Evolutionary conservation across 1,284 basidiomycete genomes (phyloP).

Genomic region (Gastroboletus turbinatus): DNA sequence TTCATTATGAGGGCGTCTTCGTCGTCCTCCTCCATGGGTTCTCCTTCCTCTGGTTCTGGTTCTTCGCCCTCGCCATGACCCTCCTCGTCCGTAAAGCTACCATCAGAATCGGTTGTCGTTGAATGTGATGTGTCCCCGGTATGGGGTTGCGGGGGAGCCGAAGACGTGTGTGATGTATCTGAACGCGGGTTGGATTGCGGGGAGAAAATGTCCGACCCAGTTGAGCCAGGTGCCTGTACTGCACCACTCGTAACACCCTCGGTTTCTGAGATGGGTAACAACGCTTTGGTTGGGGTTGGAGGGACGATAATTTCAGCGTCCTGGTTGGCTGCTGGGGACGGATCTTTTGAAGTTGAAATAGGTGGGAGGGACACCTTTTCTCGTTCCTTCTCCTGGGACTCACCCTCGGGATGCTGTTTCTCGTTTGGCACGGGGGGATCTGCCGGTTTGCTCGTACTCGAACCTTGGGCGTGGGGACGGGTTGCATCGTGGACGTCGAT

Average conservation of each 20-base stretch:
- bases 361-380: conserved; percentile 23
- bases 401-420: conserved; percentile 25
- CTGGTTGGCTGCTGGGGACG: conserved; percentile 27
- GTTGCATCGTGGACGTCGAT: conserved; percentile 24
- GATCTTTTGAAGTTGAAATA: conserved; percentile 21
- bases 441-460: conserved; percentile 12
- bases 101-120: conserved; percentile 35
- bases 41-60: conserved; percentile 46
- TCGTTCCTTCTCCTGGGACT: conserved; percentile 30
- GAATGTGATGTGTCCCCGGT: conserved; percentile 32
- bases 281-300: conserved; percentile 42
- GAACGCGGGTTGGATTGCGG: conserved; percentile 27
- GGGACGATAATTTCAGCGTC: conserved; percentile 43
- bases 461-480: conserved; percentile 11
- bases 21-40: conserved; percentile 64
- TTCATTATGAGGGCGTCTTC: conserved; percentile 78
- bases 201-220: conserved; percentile 39
- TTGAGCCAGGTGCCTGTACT: conserved; percentile 57
- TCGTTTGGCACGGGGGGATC: conserved; percentile 22
- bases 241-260: conserved; percentile 53
- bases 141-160: conserved; percentile 25
- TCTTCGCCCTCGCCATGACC: conserved; percentile 39
- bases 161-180: conserved; percentile 24
- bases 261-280: conserved; percentile 50
- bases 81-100: conserved; percentile 55